phyloP scores from a whole-genome alignment of 1,139 yeast genomes.

The Yamadazyma blattariae region DNA sequence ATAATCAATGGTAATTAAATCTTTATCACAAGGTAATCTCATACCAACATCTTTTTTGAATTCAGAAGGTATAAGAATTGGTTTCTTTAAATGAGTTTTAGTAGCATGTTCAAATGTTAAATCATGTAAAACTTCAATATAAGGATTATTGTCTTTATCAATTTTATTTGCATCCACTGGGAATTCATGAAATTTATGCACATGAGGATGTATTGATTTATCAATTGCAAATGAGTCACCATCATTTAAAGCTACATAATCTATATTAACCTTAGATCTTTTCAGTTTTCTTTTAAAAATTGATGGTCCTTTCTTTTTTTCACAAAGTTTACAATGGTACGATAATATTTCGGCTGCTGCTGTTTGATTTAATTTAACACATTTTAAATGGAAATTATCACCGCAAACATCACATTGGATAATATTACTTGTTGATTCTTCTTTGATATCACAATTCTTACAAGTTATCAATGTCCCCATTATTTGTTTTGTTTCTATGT shows the following conservation, averaged over 20 bases:
- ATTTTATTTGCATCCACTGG: slow-evolving; percentile 13
- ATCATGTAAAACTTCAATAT: slow-evolving; percentile 19
- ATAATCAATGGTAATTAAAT: slow-evolving; percentile 50
- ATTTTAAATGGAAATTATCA: slow-evolving; percentile 60
- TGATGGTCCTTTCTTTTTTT: slow-evolving; percentile 48
- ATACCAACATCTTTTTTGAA: slow-evolving; percentile 29
- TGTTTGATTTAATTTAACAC: slow-evolving; percentile 39
- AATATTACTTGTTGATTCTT: slow-evolving; percentile 9
- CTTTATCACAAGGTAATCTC: slow-evolving; percentile 30
- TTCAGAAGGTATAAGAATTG: slow-evolving; percentile 34
- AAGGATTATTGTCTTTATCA: slow-evolving; percentile 4
- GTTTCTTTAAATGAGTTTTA: slow-evolving; percentile 20
- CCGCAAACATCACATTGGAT: slow-evolving; percentile 60
- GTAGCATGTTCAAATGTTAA: slow-evolving; percentile 38
- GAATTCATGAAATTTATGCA: slow-evolving; percentile 31
- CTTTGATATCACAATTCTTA: slow-evolving; percentile 16
- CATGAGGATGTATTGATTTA: slow-evolving; percentile 63
- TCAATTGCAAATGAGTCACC: slow-evolving; percentile 65
- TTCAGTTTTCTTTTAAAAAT: slow-evolving; percentile 53
- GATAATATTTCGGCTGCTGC: slow-evolving; percentile 40
- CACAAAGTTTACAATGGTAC: slow-evolving; percentile 58
- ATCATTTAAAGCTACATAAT: slow-evolving; percentile 76
- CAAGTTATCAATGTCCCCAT: slow-evolving; percentile 9
- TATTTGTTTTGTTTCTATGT: too few species aligned
- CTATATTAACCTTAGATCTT: slow-evolving; percentile 54